Evolutionary conservation across 257 asterid species (phyloP), one percentile per base, ranked within the genome.

Genomic region (Agastache rugosa): DNA sequence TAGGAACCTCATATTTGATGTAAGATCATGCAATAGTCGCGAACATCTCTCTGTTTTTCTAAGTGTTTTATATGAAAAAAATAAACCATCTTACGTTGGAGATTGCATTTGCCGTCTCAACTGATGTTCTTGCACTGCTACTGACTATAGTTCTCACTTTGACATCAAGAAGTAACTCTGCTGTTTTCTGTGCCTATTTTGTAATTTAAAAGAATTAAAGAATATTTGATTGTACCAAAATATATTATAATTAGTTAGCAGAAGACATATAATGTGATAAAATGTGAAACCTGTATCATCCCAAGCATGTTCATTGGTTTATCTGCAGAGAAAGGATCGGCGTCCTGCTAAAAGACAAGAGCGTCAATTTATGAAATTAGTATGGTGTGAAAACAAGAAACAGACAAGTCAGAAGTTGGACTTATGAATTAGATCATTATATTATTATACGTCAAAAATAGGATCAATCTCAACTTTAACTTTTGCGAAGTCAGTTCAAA

Each of bases 131-230:
- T 48, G 86, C 82, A 44, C 81, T 77, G 83, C 97, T 85, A 79
- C 93, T 86, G 82, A 90, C 74, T 72, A 94, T 56, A 50, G 91
- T 47, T 58, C 75, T 87, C 75, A 94, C 82, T 76, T 85, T 94
- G 71, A 79, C 85, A 80, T 92, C 98, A 73, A 94, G 96, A 79
- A 92, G 95, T 37, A 90, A 85, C 88, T 94, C 97, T 2, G 96
- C 96, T 41, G 78, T 88, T 83, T 94, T 94, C 82, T 92, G 98
- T 15, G 98, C 96, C 98, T 93, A 91, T 69, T 75, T 47, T 17
- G 39, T 67, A 65, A 15, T 58, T 70, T 60, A 9, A 31, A 44
- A 67, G 51, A 19, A 11, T 25, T 23, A 11, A 27, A 35, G 35
- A 59, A 67, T 50, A 68, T 34, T 20, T 1, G 2, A 48, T 55